A percentile compares a stretch with the other conserved stretches of the same genome.
These are phyloP conservation scores for Zostera marina DNA, from an alignment of 116 monocot species.

Conservation along the genomic window DNA sequence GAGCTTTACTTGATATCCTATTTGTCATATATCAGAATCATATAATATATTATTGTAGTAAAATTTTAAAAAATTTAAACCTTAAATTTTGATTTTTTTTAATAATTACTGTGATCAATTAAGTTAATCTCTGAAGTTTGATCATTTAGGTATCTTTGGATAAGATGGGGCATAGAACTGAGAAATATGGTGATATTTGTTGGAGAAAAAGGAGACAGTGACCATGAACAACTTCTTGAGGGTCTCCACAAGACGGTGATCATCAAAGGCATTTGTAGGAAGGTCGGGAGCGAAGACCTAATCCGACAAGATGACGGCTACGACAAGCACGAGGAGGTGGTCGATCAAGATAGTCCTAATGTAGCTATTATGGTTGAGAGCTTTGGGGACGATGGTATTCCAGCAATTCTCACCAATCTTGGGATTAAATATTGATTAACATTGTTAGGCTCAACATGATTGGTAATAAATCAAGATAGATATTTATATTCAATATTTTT, in stretches of 20 bases:
- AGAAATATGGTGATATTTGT: constrained; percentile 34
- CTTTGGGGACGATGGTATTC: constrained; percentile 9
- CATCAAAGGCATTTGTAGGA: constrained; percentile 14
- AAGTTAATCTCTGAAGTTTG: no score
- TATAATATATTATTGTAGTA: no score
- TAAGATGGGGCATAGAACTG: constrained; percentile 47
- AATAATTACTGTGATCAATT: no score
- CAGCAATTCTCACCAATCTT: constrained; percentile 1
- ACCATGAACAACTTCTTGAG: constrained; percentile 41
- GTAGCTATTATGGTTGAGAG: constrained; percentile 17
- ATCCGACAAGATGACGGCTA: constrained; percentile 30
- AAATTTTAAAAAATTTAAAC: no score
- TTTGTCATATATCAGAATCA: no score
- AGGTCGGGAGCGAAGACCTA: constrained; percentile 29
- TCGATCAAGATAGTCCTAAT: constrained; percentile 20
- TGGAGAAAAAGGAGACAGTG: constrained; percentile 63
- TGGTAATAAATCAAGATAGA: no score
- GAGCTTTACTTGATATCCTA: no score
- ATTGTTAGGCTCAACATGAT: no score
- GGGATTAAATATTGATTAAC: constrained; percentile 12
- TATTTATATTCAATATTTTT: no score
- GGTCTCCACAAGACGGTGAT: constrained; percentile 50
- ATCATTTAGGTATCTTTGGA: constrained; percentile 34
- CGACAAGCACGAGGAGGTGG: constrained; percentile 40
- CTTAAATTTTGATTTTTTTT: no score